A percentile compares a stretch with the other conserved stretches of the same genome.
phyloP scores from a whole-genome alignment of 2,329 filamentous ascomycete genomes.

The Epichloe hybrida region DNA sequence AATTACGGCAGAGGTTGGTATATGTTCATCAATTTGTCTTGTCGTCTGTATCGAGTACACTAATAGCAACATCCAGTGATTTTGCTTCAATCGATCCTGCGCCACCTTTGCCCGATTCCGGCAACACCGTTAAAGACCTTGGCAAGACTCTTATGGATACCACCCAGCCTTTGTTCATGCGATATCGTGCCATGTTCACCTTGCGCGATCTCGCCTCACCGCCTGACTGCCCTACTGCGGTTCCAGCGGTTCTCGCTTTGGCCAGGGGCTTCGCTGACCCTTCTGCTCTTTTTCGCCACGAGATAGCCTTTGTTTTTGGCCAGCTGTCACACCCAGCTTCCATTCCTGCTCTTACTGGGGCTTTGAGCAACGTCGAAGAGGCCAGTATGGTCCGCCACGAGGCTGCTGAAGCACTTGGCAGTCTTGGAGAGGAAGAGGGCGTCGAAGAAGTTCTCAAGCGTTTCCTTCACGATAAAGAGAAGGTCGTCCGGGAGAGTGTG shows the following conservation, averaged over 20 bases:
- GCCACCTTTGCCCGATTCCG: conserved; percentile 65
- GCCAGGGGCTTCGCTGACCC: conserved; percentile 74
- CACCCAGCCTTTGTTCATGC: conserved; percentile 66
- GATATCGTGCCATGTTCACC: conserved; percentile 97
- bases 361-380: conserved; percentile 67
- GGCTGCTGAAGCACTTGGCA: conserved; percentile 89
- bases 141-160: conserved; percentile 69
- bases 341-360: conserved; percentile 72
- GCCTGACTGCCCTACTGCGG: conserved; percentile 76
- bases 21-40: not conserved
- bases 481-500: conserved; percentile 87
- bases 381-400: conserved; percentile 96
- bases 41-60: not conserved
- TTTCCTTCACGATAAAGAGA: conserved; percentile 82
- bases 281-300: conserved; percentile 90
- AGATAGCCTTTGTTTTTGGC: conserved; percentile 96
- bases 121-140: conserved; percentile 58
- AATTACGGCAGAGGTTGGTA: conserved; percentile 63
- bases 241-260: conserved; percentile 74
- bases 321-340: conserved; percentile 94
- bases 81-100: conserved; percentile 94
- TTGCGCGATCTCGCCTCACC: conserved; percentile 90
- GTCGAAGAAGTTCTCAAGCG: conserved; percentile 74
- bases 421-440: conserved; percentile 82
- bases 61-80: conserved; percentile 42